A percentile compares a stretch with the other conserved stretches of the same genome.
Evolutionary conservation across 2,329 filamentous ascomycete species (phyloP).

Genomic region (Exophiala sp.): DNA sequence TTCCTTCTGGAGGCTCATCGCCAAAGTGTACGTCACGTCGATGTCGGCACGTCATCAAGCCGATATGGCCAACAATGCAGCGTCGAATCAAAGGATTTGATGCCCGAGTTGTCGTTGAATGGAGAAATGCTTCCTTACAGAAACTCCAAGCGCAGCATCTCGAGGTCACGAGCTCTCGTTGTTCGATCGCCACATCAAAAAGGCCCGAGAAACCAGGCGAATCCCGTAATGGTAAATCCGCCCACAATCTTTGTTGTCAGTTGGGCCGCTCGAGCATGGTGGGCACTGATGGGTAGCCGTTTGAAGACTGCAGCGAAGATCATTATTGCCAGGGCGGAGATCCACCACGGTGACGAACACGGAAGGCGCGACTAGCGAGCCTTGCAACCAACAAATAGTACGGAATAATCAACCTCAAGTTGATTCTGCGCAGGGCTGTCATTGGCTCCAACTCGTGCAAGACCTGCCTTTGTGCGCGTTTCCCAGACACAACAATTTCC

Average conservation of each 20-base stretch:
- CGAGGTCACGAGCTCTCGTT: slow-evolving; percentile 11
- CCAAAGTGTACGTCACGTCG: not conserved
- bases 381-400: slow-evolving; percentile 1
- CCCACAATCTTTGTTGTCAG: too few relatives aligned
- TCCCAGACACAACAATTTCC: not conserved
- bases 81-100: slow-evolving; percentile 1
- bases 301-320: slow-evolving; percentile 14
- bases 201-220: too few relatives aligned
- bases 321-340: slow-evolving; percentile 10
- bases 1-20: slow-evolving; percentile 5
- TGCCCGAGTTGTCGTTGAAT: slow-evolving; percentile 15
- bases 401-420: not conserved
- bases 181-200: too few relatives aligned
- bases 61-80: not conserved
- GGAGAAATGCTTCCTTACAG: not conserved
- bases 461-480: not conserved
- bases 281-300: slow-evolving; percentile 8
- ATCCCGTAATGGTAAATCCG: too few relatives aligned
- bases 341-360: slow-evolving; percentile 10
- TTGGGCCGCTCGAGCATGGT: not conserved
- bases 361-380: slow-evolving; percentile 18
- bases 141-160: slow-evolving; percentile 6
- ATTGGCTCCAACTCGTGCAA: slow-evolving; percentile 1
- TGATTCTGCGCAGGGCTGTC: not conserved
- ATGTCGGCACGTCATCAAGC: slow-evolving; percentile 3